phyloP scores from a whole-genome alignment of 2,329 filamentous ascomycete species.

The Byssoonygena ceratinophila region DNA sequence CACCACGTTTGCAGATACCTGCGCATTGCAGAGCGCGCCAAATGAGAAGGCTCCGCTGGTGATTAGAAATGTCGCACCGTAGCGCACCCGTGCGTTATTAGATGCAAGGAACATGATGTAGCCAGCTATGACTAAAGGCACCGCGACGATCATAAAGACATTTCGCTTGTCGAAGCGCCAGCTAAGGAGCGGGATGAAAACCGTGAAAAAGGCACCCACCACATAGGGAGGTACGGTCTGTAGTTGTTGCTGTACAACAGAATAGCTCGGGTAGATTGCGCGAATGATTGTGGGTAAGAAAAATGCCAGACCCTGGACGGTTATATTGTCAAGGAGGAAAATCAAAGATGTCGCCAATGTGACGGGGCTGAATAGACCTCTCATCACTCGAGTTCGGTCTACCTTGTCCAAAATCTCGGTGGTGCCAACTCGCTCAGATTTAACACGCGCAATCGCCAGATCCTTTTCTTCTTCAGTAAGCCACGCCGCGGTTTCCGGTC shows the following conservation, averaged over 20 bases:
- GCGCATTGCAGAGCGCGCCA: slow-evolving; percentile 11
- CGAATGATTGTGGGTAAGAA: slow-evolving; percentile 15
- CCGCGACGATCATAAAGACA: slow-evolving; percentile 9
- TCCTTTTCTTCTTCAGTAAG: slow-evolving; percentile 14
- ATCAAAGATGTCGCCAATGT: slow-evolving; percentile 13
- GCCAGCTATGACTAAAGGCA: slow-evolving; percentile 10
- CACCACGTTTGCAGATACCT: slow-evolving; percentile 13
- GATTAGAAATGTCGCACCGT: slow-evolving; percentile 14
- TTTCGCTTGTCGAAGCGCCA: slow-evolving; percentile 12
- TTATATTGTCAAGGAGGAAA: slow-evolving; percentile 56
- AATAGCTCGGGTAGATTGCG: slow-evolving; percentile 10
- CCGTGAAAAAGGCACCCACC: slow-evolving; percentile 12
- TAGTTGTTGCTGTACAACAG: slow-evolving; percentile 29
- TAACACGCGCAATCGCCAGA: slow-evolving; percentile 14
- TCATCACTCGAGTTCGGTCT: slow-evolving; percentile 9
- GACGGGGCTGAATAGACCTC: slow-evolving; percentile 13
- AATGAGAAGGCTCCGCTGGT: slow-evolving; percentile 13
- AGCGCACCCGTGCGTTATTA: slow-evolving; percentile 9
- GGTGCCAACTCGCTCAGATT: slow-evolving; percentile 14
- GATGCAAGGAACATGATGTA: slow-evolving; percentile 15
- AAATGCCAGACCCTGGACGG: slow-evolving; percentile 54
- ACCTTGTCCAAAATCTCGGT: slow-evolving; percentile 15
- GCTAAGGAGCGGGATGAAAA: slow-evolving; percentile 13
- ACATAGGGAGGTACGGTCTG: slow-evolving; percentile 16
- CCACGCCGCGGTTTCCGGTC: slow-evolving; percentile 13